Evolutionary conservation across 2,329 filamentous ascomycete genomes (phyloP), one percentile per base, ranked within the genome.

Genomic region (Botryotinia globosa): DNA sequence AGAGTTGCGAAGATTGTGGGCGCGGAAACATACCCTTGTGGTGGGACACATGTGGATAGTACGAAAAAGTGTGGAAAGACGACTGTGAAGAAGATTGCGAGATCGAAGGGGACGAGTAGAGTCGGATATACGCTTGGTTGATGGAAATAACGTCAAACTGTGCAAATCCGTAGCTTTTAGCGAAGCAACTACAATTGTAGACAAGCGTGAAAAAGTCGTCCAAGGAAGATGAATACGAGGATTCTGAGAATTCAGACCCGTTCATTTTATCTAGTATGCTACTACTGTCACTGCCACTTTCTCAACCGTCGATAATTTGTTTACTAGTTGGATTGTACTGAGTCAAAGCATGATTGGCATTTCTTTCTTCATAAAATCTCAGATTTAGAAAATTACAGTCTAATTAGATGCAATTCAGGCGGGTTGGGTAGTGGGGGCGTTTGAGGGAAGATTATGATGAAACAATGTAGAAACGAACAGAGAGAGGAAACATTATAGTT

Each of bases 1-100:
- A 84, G 91, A 14, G 89, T 93, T 0, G 91, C 93, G 37, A 86
- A 88, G 73, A 92, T 94, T 74, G 87, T 88, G 0, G 91, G 90
- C 0, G 86, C 87, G 0, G 92, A 91, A 76, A 86, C 86, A 39
- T 93, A 94, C 82, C 91, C 91, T 1, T 94, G 92, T 80, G 92
- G 91, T 12, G 91, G 91, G 0, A 94, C 91, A 39, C 92, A 94
- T 83, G 91, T 93, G 5, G 83, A 86, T 44, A 85, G 82, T 29
- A 91, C 89, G 32, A 84, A 86, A 73, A 76, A 85, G 74, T 89
- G 87, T 77, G 89, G 90, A 0, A 85, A 86, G 79, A 88, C 89
- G 8, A 87, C 83, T 4, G 89, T 93, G 6, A 90, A 85, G 83
- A 92, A 91, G 82, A 90, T 94, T 71, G 85, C 85, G 74, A 85